These are phyloP conservation scores for Eragrostis curvula DNA, from an alignment of 176 grass and related monocot genomes.

Conservation along the genomic window DNA sequence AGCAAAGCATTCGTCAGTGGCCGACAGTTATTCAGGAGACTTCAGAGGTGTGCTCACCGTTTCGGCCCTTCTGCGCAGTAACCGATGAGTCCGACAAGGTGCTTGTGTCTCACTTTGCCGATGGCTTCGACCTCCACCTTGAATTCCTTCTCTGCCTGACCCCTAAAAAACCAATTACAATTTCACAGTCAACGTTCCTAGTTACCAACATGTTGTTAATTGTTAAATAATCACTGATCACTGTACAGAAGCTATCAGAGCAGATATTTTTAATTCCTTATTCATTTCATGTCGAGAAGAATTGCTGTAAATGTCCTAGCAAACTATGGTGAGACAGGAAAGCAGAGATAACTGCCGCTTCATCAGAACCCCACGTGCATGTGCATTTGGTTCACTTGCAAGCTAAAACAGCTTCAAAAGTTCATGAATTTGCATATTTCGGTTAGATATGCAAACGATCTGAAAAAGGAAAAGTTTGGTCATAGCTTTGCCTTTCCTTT, in stretches of 20 bases:
- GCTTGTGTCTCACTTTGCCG: conserved; percentile 94
- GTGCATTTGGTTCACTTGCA: conserved; percentile 41
- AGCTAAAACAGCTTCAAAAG: conserved; percentile 48
- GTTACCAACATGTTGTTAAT: too few relatives aligned
- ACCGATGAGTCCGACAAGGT: conserved; percentile 86
- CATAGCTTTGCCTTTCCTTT: conserved; percentile 46
- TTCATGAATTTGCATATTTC: not conserved
- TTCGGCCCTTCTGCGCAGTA: conserved; percentile 90
- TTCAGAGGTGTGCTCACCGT: conserved; percentile 55
- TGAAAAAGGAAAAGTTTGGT: conserved; percentile 53
- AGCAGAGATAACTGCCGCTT: conserved; percentile 32
- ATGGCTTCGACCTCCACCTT: conserved; percentile 98
- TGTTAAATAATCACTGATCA: too few relatives aligned
- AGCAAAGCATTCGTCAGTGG: conserved; percentile 1
- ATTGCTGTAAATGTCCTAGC: not conserved
- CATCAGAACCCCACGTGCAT: conserved; percentile 39
- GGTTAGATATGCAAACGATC: not conserved
- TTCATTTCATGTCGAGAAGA: not conserved
- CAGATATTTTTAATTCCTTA: not conserved
- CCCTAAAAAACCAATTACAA: conserved; percentile 47
- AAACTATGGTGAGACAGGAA: conserved; percentile 11
- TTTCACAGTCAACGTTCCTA: not conserved
- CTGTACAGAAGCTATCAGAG: too few relatives aligned
- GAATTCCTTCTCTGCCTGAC: conserved; percentile 98
- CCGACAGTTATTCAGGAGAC: conserved; percentile 24